Base-by-base conservation (phyloP, 1,139 yeast species). In the Nakaseomyces nivariensis region DNA sequence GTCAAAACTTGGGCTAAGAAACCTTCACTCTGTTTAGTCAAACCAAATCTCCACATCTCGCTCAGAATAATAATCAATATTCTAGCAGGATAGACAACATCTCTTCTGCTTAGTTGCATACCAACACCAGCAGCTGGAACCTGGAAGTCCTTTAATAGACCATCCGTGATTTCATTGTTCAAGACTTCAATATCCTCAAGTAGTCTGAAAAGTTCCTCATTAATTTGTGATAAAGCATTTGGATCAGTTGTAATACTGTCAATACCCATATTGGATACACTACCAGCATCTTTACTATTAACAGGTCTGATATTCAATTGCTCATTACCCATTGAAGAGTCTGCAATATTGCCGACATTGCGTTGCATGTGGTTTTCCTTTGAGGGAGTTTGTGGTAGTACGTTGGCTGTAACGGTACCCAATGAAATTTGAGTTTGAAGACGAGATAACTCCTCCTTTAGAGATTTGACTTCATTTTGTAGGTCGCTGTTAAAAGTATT, bases 1-100 rank as follows among this genome's bases (percentile, higher is more conserved):
- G 89, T 82, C 67, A 92, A 76, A 4, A 88, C 95, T 67, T 86
- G 94, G 49, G 97, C 97, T 56, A 92, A 72, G 67, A 92, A 87
- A 52, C 82, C 83, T 72, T 92, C 98, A 62, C 94, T 82, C 68
- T 90, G 96, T 59, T 85, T 83, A 37, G 96, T 89, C 61, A 89
- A 77, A 2, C 98, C 97, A 52, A 90, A 75, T 69, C 97, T 80
- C 99, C 99, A 92, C 98, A 92, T 89, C 68, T 94, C 98, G 61
- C 95, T 84, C 54, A 92, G 76, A 43, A 92, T 85, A 56, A 94
- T 85, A 59, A 92, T 90, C 60, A 92, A 83, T 55, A 92, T 87
- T 72, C 97, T 83, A 1, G 97, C 95, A 42, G 98, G 99, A 81
- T 89, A 92, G 49, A 92, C 75, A 37, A 92, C 95, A 67, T 94